Conservation (phyloP, 768 basidiomycete genomes). For the Boletellus ananiceps region DNA sequence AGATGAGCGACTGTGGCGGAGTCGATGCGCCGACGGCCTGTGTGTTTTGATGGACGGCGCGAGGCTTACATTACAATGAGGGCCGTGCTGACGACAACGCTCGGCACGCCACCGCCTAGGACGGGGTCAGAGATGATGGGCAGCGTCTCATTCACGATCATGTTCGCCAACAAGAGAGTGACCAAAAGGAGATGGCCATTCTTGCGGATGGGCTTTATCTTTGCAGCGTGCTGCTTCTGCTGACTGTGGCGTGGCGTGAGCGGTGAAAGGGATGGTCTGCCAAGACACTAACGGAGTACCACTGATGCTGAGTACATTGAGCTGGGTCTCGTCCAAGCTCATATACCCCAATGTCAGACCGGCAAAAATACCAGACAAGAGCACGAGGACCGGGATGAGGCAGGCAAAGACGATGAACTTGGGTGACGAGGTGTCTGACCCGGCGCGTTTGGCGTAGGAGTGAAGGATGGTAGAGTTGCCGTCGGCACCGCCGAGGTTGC, state of each 20-base stretch:
- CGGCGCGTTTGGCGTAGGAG: constrained; percentile 30
- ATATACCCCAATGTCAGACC: constrained; percentile 90
- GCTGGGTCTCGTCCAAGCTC: constrained; percentile 89
- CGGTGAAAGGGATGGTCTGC: neutral
- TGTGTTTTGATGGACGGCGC: neutral
- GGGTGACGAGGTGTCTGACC: constrained; percentile 12
- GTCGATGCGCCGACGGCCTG: neutral
- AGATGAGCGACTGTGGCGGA: neutral
- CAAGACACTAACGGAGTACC: constrained; percentile 64
- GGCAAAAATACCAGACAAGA: constrained; percentile 84
- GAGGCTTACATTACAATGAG: constrained; percentile 80
- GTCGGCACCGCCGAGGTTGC: constrained; percentile 10
- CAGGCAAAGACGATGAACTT: constrained; percentile 39
- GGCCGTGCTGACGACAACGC: constrained; percentile 78
- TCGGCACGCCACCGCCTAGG: constrained; percentile 72
- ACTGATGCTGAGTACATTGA: constrained; percentile 80
- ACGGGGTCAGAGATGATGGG: constrained; percentile 80
- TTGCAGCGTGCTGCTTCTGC: constrained; percentile 75
- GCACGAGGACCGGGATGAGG: constrained; percentile 81
- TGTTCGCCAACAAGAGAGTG: constrained; percentile 80
- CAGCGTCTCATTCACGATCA: constrained; percentile 88
- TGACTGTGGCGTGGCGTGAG: constrained; percentile 41
- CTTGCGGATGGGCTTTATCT: constrained; percentile 82
- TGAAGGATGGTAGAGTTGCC: constrained; percentile 17
- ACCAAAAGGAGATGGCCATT: constrained; percentile 81